A percentile compares a stretch with the other conserved stretches of the same genome.
phyloP scores from a whole-genome alignment of 768 basidiomycete species.

The Hygrophorus russula region DNA sequence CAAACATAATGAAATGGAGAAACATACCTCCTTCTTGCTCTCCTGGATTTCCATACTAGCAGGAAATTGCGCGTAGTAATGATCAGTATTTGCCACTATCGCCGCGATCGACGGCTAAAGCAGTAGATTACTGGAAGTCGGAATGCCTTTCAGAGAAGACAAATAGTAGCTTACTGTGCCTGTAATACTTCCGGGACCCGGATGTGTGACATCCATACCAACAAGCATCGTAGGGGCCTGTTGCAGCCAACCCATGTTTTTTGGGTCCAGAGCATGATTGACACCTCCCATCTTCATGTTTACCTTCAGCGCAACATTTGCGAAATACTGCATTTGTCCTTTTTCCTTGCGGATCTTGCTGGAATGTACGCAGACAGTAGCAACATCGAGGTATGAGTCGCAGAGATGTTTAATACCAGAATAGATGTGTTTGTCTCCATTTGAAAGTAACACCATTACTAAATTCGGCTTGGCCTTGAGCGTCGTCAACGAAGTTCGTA shows the following conservation, averaged over 20 bases:
- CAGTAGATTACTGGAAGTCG: slow-evolving; percentile 23
- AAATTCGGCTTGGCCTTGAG: slow-evolving; percentile 40
- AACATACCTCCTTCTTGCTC: slow-evolving; percentile 60
- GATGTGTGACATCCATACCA: slow-evolving; percentile 77
- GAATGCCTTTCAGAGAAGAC: slow-evolving; percentile 37
- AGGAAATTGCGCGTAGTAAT: slow-evolving; percentile 56
- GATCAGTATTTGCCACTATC: slow-evolving; percentile 70
- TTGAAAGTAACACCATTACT: slow-evolving; percentile 56
- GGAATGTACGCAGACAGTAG: slow-evolving; percentile 67
- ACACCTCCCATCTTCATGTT: slow-evolving; percentile 78
- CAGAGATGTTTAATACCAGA: slow-evolving; percentile 65
- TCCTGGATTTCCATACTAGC: slow-evolving; percentile 66
- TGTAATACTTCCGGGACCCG: slow-evolving; percentile 59
- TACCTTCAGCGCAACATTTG: slow-evolving; percentile 73
- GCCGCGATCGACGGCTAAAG: slow-evolving; percentile 65
- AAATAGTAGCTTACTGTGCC: slow-evolving; percentile 40
- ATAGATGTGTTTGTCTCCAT: slow-evolving; percentile 65
- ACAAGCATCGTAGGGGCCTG: slow-evolving; percentile 65
- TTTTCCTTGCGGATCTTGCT: slow-evolving; percentile 59
- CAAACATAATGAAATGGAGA: not conserved
- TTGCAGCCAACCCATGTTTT: slow-evolving; percentile 49
- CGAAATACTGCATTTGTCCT: slow-evolving; percentile 53
- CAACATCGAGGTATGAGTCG: slow-evolving; percentile 56
- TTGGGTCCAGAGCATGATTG: slow-evolving; percentile 44
- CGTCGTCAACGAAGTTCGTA: slow-evolving; percentile 29